A percentile compares a stretch with the other conserved stretches of the same genome.
phyloP scores from a whole-genome alignment of 176 grass and related monocot species.

The Tuctoria greenei region DNA sequence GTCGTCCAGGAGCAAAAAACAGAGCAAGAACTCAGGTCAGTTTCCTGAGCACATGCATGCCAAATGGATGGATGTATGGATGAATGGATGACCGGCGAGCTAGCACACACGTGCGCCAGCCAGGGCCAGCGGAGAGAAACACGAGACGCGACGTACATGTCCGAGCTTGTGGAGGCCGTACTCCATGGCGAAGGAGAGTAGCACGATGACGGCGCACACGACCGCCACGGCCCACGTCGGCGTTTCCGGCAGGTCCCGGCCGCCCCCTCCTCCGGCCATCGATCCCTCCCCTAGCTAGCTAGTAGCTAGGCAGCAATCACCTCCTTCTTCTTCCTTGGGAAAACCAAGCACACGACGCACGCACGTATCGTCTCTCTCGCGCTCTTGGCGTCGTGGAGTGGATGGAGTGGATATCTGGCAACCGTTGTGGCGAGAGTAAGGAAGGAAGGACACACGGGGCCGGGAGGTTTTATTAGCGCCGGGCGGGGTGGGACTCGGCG shows the following conservation, averaged over 20 bases:
- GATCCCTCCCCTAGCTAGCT: not conserved
- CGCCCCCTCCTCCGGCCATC: conserved; percentile 34
- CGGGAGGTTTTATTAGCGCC: too few relatives aligned
- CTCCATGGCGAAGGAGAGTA: conserved; percentile 70
- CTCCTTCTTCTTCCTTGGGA: too few relatives aligned
- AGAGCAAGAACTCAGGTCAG: not conserved
- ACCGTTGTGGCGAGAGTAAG: too few relatives aligned
- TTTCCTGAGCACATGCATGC: not conserved
- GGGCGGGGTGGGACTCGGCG: too few relatives aligned
- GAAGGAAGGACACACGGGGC: too few relatives aligned
- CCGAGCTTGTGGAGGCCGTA: conserved; percentile 64
- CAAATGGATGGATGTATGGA: not conserved
- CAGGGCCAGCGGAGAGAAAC: not conserved
- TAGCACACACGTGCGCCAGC: too few relatives aligned
- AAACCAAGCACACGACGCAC: too few relatives aligned
- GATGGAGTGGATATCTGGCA: too few relatives aligned
- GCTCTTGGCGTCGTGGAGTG: too few relatives aligned
- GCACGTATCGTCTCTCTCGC: too few relatives aligned
- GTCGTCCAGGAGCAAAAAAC: not conserved
- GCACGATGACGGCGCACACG: conserved; percentile 56
- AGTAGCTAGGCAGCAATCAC: too few relatives aligned
- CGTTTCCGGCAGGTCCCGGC: conserved; percentile 45
- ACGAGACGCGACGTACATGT: conserved; percentile 35
- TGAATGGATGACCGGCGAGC: not conserved
- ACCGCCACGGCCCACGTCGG: conserved; percentile 83